Base-by-base conservation (phyloP, 2,329 filamentous ascomycete genomes). In the Fonsecaea pugnacius region DNA sequence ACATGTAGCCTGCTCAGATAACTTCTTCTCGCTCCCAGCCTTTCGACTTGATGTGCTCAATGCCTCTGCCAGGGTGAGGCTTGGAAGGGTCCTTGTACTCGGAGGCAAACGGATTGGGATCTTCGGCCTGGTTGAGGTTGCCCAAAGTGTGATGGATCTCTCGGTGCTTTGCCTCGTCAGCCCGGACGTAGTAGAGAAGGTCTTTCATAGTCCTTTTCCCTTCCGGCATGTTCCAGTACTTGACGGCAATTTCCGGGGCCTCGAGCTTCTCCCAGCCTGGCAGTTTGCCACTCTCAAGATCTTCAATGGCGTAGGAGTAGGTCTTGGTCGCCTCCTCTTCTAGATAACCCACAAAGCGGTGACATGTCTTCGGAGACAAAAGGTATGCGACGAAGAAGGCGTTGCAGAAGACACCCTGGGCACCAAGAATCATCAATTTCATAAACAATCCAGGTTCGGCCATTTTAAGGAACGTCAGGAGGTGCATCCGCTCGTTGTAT, bases 301-400 rank as follows among this genome's bases (percentile, higher is more conserved):
- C 95, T 70, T 87, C 83, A 72, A 98, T 90, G 66, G 92, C 91
- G 56, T 92, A 88, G 0, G 92, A 95, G 80, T 99, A 99, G 0
- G 95, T 99, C 74, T 96, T 85, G 1, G 98, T 94, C 8, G 95
- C 95, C 78, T 99, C 95, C 76, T 99, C 95, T 78, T 99, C 95
- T 12, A 99, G 87, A 72, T 98, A 98, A 1, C 93, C 95, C 59
- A 98, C 93, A 77, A 99, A 98, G 51, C 95, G 89, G 77, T 99
- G 95, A 73, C 91, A 94, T 68, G 91, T 94, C 66, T 89, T 87
- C 6, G 95, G 94, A 1, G 89, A 92, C 65, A 96, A 73, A 36
- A 99, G 87, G 78, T 98, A 98, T 53, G 89, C 85, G 67, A 96
- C 65, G 83, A 99, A 98, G 75, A 98, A 86, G 69, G 87, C 85